Evolutionary conservation across 306 rosid genomes (phyloP).

Genomic region (Cucurbita pepo): DNA sequence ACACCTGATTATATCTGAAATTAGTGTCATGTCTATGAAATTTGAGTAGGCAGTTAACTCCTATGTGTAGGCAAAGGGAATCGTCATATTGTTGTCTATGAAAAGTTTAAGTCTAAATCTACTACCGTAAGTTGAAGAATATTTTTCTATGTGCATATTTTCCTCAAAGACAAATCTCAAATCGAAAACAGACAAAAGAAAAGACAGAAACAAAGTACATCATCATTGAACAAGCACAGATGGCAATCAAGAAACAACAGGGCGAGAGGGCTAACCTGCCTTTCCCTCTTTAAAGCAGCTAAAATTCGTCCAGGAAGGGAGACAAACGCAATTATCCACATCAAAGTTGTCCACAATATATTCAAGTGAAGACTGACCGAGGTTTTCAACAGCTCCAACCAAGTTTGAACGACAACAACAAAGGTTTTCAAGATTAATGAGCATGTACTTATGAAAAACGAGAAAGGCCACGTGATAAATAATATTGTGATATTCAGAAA

Average conservation of each 20-base stretch:
- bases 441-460: conserved; percentile 22
- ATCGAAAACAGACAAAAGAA: not conserved
- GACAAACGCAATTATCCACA: conserved; percentile 42
- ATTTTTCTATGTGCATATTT: not conserved
- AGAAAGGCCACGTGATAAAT: conserved; percentile 33
- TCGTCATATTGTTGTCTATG: not conserved
- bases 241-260: not conserved
- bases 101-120: not conserved
- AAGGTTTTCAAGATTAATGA: conserved; percentile 32
- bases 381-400: conserved; percentile 40
- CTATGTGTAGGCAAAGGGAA: not conserved
- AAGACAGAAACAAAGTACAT: not conserved
- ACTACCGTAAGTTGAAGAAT: not conserved
- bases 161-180: not conserved
- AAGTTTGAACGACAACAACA: conserved; percentile 23
- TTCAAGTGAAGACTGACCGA: conserved; percentile 26
- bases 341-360: conserved; percentile 22
- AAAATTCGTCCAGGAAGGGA: conserved; percentile 45
- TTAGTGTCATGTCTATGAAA: not conserved
- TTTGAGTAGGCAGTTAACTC: not conserved
- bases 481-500: conserved; percentile 15
- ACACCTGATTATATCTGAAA: not conserved
- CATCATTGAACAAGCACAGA: not conserved
- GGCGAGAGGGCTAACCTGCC: conserved; percentile 23
- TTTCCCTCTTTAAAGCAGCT: conserved; percentile 42